These are phyloP conservation scores for Cryptosporidium parvum DNA, from an alignment of 169 alveolate genomes.

Conservation along the genomic window DNA sequence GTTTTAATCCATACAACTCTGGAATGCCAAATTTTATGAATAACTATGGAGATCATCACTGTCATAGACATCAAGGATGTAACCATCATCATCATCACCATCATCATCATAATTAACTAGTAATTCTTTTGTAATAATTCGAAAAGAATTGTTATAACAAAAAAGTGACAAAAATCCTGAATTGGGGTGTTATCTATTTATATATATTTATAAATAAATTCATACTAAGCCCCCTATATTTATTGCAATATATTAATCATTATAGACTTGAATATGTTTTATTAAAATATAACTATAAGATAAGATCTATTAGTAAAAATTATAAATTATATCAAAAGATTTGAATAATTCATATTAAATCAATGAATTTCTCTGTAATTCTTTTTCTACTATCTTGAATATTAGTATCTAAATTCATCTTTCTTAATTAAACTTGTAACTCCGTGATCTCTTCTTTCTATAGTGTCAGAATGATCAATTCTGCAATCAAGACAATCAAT, in stretches of 20 bases:
- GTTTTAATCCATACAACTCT: conserved; percentile 51
- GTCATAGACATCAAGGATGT: not conserved
- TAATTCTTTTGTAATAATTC: not conserved
- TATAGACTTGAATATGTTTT: no score
- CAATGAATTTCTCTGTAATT: no score
- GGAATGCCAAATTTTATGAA: conserved; percentile 17
- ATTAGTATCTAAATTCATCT: conserved; percentile 2
- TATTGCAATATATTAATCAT: not conserved
- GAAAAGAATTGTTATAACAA: not conserved
- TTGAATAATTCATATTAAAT: no score
- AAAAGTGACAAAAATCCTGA: no score
- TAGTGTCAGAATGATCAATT: not conserved
- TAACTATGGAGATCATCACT: not conserved
- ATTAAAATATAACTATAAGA: no score
- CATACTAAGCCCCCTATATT: not conserved
- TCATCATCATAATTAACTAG: conserved; percentile 3
- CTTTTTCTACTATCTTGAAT: not conserved
- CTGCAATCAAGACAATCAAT: conserved; percentile 12
- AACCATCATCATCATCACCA: conserved; percentile 27
- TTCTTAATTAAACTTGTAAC: not conserved
- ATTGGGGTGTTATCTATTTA: no score
- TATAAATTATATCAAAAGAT: no score
- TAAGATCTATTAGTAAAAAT: no score
- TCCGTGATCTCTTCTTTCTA: not conserved
- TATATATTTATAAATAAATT: no score